These are phyloP conservation scores for Trichoderma sp. DNA, from an alignment of 2,329 filamentous ascomycete genomes.

Conservation along the genomic window DNA sequence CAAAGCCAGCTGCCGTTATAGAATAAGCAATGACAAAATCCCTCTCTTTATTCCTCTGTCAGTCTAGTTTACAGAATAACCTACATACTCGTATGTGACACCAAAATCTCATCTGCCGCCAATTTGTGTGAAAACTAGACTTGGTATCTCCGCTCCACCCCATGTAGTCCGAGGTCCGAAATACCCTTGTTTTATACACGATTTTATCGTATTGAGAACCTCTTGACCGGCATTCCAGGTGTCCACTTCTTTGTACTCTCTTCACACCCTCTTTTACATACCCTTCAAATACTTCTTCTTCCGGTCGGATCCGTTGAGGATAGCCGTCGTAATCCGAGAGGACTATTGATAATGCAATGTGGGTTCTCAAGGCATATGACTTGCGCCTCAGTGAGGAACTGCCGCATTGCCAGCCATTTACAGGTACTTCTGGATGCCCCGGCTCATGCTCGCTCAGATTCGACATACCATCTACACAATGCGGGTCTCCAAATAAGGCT, in stretches of 20 bases:
- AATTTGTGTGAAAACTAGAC: neutral
- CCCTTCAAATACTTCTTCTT: neutral
- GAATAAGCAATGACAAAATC: neutral
- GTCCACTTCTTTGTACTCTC: neutral
- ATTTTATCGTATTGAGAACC: neutral
- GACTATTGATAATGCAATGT: neutral
- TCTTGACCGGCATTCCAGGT: neutral
- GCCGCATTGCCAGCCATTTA: neutral
- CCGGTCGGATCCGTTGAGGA: neutral
- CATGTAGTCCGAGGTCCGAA: constrained; percentile 1
- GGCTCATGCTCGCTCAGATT: neutral
- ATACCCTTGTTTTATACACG: neutral
- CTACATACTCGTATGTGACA: neutral
- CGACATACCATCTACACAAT: neutral
- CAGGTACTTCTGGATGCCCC: constrained; percentile 5
- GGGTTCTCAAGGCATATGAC: neutral
- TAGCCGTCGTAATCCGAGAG: constrained; percentile 11
- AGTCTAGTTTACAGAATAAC: neutral
- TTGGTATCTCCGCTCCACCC: neutral
- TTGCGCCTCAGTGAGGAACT: neutral
- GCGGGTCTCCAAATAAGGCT: neutral
- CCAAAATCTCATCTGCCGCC: neutral
- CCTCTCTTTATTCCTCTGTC: neutral
- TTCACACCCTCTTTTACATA: constrained; percentile 4
- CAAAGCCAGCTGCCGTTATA: neutral